Base-by-base conservation (phyloP, 2,329 filamentous ascomycete species). In the Claviceps paspali region DNA sequence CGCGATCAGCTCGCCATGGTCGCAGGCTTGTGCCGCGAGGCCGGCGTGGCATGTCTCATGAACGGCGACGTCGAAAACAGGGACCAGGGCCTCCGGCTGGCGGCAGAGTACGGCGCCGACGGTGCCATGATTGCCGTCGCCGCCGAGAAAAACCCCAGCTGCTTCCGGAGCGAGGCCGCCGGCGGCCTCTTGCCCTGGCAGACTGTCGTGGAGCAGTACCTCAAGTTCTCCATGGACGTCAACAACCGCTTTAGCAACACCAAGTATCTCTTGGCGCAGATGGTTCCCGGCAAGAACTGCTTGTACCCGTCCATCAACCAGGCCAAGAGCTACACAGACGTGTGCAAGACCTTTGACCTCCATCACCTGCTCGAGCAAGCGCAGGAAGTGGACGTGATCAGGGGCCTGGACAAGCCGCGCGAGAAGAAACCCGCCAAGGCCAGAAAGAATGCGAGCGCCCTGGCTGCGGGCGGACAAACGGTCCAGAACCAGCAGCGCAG, bases 91-190 rank as follows among this genome's bases (percentile, higher is more conserved):
- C 52, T 82, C 6, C 55, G 65, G 41, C 67, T 98, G 6, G 79
- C 86, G 43, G 51, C 71, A 19, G 80, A 94, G 54, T 95, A 73
- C 52, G 79, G 78, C n/a, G 82, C 82, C 5, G 87, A 96, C 52
- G 88, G 87, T 5, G 91, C 84, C 42, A 98, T 98, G 91, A 96
- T 98, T 50, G 91, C 91, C 8, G 91, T 85, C 3, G 73, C 84
- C 3, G 91, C 91, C 1, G 91, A 98, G 63, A 74, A 79, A 45
- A 98, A 98, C 53, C 75, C 86, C 3, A 92, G 83, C 45, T 87
- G 82, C 51, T 98, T 98, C 64, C 72, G 82, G 28, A 56, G 69
- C 1, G 60, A 70, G 27, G 70, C 67, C 1, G 72, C 83, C 29
- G 86, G 85, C 9, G 85, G 83, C 1, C 52, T 78, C 24, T 69